Percentiles rank a stretch among this genome's conserved stretches.
These are phyloP conservation scores for Aspergillus indologenus DNA, from an alignment of 495 filamentous ascomycete genomes.

Conservation along the genomic window DNA sequence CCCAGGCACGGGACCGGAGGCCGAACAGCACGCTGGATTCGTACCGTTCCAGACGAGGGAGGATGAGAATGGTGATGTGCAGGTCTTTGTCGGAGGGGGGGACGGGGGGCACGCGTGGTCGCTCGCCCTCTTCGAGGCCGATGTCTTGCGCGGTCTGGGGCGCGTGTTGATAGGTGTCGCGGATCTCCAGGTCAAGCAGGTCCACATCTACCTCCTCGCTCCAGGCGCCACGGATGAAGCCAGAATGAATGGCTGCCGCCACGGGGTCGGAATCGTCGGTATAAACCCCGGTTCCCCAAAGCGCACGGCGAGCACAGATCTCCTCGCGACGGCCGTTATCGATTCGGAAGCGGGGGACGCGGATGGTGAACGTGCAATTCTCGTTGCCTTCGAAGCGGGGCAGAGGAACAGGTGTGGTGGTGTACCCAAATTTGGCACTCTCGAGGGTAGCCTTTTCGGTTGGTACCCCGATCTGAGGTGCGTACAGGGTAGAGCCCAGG, in stretches of 20 bases:
- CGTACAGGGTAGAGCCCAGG: constrained; percentile 68
- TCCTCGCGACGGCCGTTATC: constrained; percentile 65
- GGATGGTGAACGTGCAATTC: constrained; percentile 87
- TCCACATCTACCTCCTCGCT: constrained; percentile 66
- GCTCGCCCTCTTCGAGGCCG: constrained; percentile 23
- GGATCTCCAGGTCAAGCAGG: constrained; percentile 63
- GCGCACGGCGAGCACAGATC: constrained; percentile 68
- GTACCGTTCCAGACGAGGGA: constrained; percentile 77
- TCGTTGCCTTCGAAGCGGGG: constrained; percentile 77
- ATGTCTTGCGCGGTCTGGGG: constrained; percentile 29
- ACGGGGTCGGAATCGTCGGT: constrained; percentile 94
- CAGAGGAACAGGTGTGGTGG: constrained; percentile 68
- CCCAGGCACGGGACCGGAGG: constrained; percentile 73
- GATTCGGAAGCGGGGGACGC: constrained; percentile 78
- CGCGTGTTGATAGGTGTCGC: constrained; percentile 41
- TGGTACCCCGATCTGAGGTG: constrained; percentile 46
- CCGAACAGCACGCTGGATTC: constrained; percentile 70
- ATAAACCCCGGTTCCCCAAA: constrained; percentile 94
- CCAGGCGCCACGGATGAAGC: constrained; percentile 89
- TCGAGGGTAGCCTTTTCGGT: constrained; percentile 44
- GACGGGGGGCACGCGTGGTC: constrained; percentile 36
- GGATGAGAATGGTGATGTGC: constrained; percentile 78
- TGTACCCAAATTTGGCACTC: constrained; percentile 62
- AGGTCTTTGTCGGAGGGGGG: constrained; percentile 63
- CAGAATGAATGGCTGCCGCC: constrained; percentile 88